Conservation (phyloP, 306 rosid species). For the Benincasa hispida region DNA sequence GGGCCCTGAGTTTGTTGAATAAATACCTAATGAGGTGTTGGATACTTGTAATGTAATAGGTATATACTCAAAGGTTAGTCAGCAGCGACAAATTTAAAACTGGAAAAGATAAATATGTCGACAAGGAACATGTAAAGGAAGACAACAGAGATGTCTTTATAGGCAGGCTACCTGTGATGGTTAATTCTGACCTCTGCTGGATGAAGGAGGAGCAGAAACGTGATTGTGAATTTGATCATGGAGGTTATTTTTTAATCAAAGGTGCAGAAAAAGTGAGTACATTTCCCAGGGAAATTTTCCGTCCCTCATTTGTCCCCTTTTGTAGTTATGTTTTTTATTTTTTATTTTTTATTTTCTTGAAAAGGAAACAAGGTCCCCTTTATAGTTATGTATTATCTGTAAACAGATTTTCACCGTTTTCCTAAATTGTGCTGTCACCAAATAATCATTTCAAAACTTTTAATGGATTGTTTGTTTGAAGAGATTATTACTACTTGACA, state of each 20-base stretch:
- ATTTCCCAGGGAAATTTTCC: not conserved
- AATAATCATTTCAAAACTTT: not conserved
- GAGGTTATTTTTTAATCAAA: slow-evolving; percentile 84
- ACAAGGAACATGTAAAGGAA: slow-evolving; percentile 10
- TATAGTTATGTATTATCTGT: not conserved
- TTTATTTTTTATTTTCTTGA: too few species aligned
- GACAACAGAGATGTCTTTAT: slow-evolving; percentile 45
- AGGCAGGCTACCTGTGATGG: slow-evolving; percentile 91
- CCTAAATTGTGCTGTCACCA: not conserved
- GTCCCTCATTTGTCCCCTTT: not conserved
- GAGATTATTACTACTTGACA: not conserved
- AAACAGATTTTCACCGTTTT: not conserved
- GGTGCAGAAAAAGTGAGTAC: slow-evolving; percentile 85
- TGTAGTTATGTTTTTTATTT: too few species aligned
- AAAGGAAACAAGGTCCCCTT: not conserved
- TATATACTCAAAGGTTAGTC: slow-evolving; percentile 35
- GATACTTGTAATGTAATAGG: slow-evolving; percentile 30
- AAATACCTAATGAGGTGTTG: slow-evolving; percentile 2
- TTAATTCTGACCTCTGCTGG: slow-evolving; percentile 81
- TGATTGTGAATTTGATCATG: slow-evolving; percentile 83
- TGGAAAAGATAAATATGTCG: slow-evolving; percentile 49
- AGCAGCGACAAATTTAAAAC: slow-evolving; percentile 84
- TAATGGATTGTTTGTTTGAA: not conserved
- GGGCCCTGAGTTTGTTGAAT: not conserved
- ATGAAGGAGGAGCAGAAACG: slow-evolving; percentile 56